phyloP scores from a whole-genome alignment of 208 protist genomes.

The Naegleria lovaniensis region DNA sequence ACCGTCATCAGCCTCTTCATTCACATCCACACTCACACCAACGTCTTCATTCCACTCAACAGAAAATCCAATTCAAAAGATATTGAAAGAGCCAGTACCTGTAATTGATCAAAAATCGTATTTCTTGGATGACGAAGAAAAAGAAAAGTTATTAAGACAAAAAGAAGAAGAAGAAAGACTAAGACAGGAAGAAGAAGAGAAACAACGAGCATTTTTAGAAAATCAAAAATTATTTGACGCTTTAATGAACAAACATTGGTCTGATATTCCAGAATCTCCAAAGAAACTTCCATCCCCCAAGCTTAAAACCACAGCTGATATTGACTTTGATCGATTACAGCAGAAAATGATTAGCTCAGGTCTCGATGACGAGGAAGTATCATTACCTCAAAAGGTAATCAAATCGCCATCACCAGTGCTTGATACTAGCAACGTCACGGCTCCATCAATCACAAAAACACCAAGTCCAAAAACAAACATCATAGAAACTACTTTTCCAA shows the following conservation, averaged over 20 bases:
- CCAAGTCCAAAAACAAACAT: background rate
- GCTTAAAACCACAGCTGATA: background rate
- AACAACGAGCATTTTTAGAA: background rate
- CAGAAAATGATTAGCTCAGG: background rate
- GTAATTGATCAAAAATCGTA: background rate
- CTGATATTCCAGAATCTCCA: background rate
- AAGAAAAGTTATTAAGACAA: background rate
- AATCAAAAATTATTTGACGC: background rate
- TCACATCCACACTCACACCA: background rate
- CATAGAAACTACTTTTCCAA: background rate
- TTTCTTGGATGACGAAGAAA: background rate
- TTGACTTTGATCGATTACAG: background rate
- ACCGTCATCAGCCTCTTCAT: background rate
- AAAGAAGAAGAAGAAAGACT: background rate
- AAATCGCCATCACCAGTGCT: background rate
- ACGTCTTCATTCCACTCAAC: background rate
- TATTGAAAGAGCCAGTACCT: background rate
- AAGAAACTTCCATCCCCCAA: background rate
- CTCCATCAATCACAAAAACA: background rate
- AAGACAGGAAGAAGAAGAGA: background rate
- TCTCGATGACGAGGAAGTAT: background rate
- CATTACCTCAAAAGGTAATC: background rate
- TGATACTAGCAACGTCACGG: background rate
- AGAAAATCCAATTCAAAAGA: background rate
- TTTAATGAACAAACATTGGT: background rate